phyloP scores from a whole-genome alignment of 306 rosid species.

The Dalbergia oliveri region DNA sequence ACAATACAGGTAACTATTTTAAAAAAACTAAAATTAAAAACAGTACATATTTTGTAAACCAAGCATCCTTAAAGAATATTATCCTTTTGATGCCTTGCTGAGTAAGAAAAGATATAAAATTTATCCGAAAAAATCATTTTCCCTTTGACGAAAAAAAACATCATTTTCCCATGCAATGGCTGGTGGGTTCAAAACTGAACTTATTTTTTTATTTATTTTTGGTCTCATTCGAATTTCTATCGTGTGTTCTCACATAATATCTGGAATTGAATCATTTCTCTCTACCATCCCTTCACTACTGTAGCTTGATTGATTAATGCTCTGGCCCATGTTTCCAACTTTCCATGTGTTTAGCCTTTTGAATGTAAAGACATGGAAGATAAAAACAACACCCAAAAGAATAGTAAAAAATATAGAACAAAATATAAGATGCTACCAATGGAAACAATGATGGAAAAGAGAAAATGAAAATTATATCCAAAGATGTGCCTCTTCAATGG shows the following conservation, averaged over 20 bases:
- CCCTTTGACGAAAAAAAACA: too few relatives aligned
- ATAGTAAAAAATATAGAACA: not conserved
- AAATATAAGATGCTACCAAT: not conserved
- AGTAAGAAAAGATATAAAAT: not conserved
- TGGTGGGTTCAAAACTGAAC: too few relatives aligned
- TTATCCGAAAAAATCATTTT: too few relatives aligned
- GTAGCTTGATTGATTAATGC: too few relatives aligned
- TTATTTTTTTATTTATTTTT: too few relatives aligned
- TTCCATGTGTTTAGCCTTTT: not conserved
- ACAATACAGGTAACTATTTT: not conserved
- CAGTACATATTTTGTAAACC: not conserved
- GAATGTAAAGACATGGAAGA: not conserved
- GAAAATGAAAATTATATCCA: conserved; percentile 5
- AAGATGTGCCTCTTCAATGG: not conserved
- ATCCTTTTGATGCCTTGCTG: not conserved
- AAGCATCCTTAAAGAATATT: not conserved
- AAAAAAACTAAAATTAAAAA: too few relatives aligned
- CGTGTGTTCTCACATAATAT: too few relatives aligned
- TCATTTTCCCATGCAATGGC: too few relatives aligned
- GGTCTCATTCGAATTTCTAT: too few relatives aligned
- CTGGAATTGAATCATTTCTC: too few relatives aligned
- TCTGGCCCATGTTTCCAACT: not conserved
- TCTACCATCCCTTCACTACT: not conserved
- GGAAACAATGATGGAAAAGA: conserved; percentile 23
- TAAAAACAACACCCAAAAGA: not conserved